Percentiles rank a stretch among this genome's conserved stretches.
Evolutionary conservation across 768 basidiomycete genomes (phyloP).

Genomic region (Exidia glandulosa): DNA sequence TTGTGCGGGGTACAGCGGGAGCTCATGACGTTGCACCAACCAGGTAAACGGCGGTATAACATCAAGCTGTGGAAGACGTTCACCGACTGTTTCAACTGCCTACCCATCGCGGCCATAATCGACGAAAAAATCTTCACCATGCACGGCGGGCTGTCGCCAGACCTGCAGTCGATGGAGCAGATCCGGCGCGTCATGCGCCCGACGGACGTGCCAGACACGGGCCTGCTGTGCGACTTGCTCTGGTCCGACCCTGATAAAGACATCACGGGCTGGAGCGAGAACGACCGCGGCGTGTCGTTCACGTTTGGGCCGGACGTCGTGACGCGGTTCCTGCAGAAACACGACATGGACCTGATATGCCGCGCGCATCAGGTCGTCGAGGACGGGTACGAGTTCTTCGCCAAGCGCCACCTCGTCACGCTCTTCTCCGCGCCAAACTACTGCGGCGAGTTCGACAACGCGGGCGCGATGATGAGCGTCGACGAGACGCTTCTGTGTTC

Average conservation of each 20-base stretch:
- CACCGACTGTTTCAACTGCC: slow-evolving; percentile 99
- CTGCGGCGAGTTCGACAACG: slow-evolving; percentile 96
- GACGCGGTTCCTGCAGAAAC: slow-evolving; percentile 95
- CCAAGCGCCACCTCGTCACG: slow-evolving; percentile 93
- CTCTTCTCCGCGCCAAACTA: slow-evolving; percentile 95
- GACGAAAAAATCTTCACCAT: slow-evolving; percentile 99
- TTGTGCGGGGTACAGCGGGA: background rate
- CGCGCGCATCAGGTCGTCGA: slow-evolving; percentile 92
- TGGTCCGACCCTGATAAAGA: slow-evolving; percentile 99
- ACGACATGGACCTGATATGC: slow-evolving; percentile 99
- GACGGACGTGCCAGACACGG: slow-evolving; percentile 97
- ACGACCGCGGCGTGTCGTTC: slow-evolving; percentile 97
- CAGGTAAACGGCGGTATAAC: slow-evolving; percentile 97
- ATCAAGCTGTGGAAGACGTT: slow-evolving; percentile 99
- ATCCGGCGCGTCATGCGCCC: slow-evolving; percentile 98
- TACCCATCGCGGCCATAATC: slow-evolving; percentile 98
- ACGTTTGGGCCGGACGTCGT: slow-evolving; percentile 99
- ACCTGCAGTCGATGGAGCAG: slow-evolving; percentile 99
- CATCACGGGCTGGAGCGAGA: slow-evolving; percentile 99
- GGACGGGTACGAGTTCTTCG: slow-evolving; percentile 98
- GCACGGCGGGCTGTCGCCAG: slow-evolving; percentile 96
- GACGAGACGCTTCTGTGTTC: slow-evolving; percentile 95
- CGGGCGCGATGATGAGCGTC: slow-evolving; percentile 99
- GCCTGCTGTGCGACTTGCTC: slow-evolving; percentile 87
- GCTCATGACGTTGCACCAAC: background rate